A percentile compares a stretch with the other conserved stretches of the same genome.
phyloP scores from a whole-genome alignment of 352 stramenopile species.

The Nothophytophthora sp. region DNA sequence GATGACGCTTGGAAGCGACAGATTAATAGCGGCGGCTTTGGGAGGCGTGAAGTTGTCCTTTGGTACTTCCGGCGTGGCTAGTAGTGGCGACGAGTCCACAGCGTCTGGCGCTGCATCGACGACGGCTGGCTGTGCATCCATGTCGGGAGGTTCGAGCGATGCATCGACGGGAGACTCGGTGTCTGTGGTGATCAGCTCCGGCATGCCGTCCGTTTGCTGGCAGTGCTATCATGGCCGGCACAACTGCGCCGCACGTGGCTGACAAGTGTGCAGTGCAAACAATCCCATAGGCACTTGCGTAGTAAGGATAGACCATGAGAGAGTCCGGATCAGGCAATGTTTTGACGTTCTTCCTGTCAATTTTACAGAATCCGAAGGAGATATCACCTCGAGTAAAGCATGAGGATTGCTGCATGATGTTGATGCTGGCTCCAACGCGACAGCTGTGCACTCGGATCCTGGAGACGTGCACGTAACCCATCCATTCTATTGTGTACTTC shows the following conservation, averaged over 20 bases:
- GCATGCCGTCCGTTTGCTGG: not conserved
- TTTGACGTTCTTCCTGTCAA: conserved; percentile 95
- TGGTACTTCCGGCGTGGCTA: not conserved
- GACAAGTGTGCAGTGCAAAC: conserved; percentile 84
- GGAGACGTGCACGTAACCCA: conserved; percentile 94
- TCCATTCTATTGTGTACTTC: conserved; percentile 91
- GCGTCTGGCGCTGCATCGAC: not conserved
- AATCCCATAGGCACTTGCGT: conserved; percentile 65
- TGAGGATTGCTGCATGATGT: conserved; percentile 86
- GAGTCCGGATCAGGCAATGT: conserved; percentile 98
- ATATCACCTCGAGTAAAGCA: conserved; percentile 72
- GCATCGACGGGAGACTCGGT: not conserved
- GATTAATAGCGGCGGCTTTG: not conserved
- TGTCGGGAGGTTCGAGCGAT: not conserved
- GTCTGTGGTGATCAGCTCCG: conserved; percentile 7
- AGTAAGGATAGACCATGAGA: conserved; percentile 92
- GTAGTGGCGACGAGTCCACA: not conserved
- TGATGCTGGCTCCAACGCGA: conserved; percentile 95
- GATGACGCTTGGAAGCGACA: conserved; percentile 9
- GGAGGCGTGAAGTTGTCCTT: not conserved
- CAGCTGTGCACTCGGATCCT: conserved; percentile 97
- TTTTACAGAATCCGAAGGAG: conserved; percentile 90
- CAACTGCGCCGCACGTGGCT: conserved; percentile 14
- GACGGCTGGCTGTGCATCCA: not conserved
- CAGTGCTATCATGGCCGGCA: not conserved